Percentiles rank a stretch among this genome's conserved stretches.
Conservation (phyloP, 345 rosid species). For the Jatropha curcas region DNA sequence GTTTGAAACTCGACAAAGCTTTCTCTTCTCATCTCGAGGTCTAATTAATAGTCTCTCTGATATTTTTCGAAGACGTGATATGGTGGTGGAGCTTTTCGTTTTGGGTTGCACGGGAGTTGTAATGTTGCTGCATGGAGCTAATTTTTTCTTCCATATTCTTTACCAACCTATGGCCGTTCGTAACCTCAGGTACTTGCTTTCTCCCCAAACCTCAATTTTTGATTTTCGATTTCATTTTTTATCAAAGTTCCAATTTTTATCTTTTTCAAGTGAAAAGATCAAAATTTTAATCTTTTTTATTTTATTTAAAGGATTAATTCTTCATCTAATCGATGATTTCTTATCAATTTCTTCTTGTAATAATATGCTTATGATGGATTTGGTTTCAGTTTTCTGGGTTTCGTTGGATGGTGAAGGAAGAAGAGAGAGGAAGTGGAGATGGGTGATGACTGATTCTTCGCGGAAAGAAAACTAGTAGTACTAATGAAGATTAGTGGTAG, state of each 20-base stretch:
- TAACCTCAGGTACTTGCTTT: slow-evolving; percentile 45
- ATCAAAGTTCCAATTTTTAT: not conserved
- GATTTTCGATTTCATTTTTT: not conserved
- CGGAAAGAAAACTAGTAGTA: no score
- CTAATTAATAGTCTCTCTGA: not conserved
- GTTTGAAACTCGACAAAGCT: not conserved
- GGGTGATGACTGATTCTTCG: slow-evolving; percentile 7
- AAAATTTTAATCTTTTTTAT: not conserved
- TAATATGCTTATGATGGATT: not conserved
- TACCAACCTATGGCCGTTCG: slow-evolving; percentile 50
- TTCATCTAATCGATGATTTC: not conserved
- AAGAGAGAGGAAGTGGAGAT: not conserved
- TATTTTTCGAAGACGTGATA: not conserved
- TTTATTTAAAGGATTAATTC: not conserved
- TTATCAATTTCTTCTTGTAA: not conserved
- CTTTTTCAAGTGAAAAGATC: not conserved
- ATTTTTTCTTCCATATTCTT: slow-evolving; percentile 58
- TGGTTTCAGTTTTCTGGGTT: slow-evolving; percentile 57
- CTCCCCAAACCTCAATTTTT: no score
- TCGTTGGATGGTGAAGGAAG: slow-evolving; percentile 49
- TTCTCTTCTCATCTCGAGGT: not conserved
- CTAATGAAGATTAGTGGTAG: not conserved
- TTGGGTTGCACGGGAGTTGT: slow-evolving; percentile 58
- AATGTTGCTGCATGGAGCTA: slow-evolving; percentile 64
- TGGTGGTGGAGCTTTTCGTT: slow-evolving; percentile 53